Conservation (phyloP, 257 asterid genomes). For the Leonotis leonurus region DNA sequence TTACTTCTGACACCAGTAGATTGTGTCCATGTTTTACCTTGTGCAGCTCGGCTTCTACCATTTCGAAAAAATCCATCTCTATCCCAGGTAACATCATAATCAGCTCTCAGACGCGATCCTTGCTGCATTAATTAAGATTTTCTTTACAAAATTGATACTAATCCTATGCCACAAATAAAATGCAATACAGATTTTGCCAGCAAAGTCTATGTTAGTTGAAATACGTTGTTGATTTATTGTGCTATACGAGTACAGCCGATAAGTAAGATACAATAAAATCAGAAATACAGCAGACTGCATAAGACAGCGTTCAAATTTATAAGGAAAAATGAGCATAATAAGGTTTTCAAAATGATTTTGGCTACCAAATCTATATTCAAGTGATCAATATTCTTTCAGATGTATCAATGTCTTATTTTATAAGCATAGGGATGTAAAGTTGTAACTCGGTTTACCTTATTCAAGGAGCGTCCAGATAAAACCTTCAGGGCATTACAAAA, state of each 20-base stretch:
- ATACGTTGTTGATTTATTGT: background rate
- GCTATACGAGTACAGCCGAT: too few relatives aligned
- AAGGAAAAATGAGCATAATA: background rate
- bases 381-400: background rate
- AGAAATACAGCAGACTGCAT: background rate
- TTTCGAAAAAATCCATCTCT: constrained; percentile 56
- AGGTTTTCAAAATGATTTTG: background rate
- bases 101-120: constrained; percentile 87
- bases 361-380: background rate
- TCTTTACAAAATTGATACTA: constrained; percentile 4
- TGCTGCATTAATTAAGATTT: constrained; percentile 44
- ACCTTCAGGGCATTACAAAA: constrained; percentile 70
- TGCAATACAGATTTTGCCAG: background rate
- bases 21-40: constrained; percentile 56
- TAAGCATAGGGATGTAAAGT: background rate
- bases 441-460: constrained; percentile 43
- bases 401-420: background rate
- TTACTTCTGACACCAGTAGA: constrained; percentile 30
- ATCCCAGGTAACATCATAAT: constrained; percentile 85
- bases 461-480: constrained; percentile 75
- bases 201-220: background rate
- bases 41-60: constrained; percentile 45
- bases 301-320: background rate
- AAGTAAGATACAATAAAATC: background rate
- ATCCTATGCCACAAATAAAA: background rate